Percentiles rank a stretch among this genome's conserved stretches.
These are phyloP conservation scores for Mortierella antarctica DNA, from an alignment of 192 early-diverging fungal species.

Conservation along the genomic window DNA sequence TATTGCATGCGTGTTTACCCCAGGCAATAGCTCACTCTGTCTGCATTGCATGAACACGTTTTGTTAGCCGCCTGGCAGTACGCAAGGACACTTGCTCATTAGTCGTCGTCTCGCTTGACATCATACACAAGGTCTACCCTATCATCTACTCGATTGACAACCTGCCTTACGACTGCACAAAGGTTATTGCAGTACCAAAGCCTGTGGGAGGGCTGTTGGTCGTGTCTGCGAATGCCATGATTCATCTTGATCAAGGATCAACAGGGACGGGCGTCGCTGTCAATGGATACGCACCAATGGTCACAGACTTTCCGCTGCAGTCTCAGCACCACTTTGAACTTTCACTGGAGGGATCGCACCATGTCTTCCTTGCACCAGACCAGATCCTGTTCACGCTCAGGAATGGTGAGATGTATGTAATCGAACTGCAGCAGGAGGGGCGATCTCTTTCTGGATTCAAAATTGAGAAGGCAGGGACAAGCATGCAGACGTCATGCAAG, in stretches of 20 bases:
- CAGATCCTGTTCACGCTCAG: conserved; percentile 78
- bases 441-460: conserved; percentile 81
- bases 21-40: too few species aligned
- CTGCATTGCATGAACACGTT: background rate
- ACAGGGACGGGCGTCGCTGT: conserved; percentile 80
- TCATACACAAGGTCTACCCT: conserved; percentile 79
- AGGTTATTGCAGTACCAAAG: conserved; percentile 77
- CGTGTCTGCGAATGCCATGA: conserved; percentile 79
- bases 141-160: conserved; percentile 80
- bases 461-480: conserved; percentile 59
- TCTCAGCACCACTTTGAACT: conserved; percentile 69
- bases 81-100: conserved; percentile 79
- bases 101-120: conserved; percentile 88
- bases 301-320: conserved; percentile 62
- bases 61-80: conserved; percentile 66
- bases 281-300: conserved; percentile 71
- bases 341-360: conserved; percentile 73
- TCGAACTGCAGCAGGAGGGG: conserved; percentile 82
- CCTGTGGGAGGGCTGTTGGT: conserved; percentile 91
- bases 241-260: conserved; percentile 88
- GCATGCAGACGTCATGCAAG: conserved; percentile 66
- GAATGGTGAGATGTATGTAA: conserved; percentile 77
- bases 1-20: too few species aligned
- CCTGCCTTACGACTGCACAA: conserved; percentile 86
- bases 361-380: conserved; percentile 75